These are phyloP conservation scores for Gnomoniopsis sp. DNA, from an alignment of 2,329 filamentous ascomycete species.

Conservation along the genomic window DNA sequence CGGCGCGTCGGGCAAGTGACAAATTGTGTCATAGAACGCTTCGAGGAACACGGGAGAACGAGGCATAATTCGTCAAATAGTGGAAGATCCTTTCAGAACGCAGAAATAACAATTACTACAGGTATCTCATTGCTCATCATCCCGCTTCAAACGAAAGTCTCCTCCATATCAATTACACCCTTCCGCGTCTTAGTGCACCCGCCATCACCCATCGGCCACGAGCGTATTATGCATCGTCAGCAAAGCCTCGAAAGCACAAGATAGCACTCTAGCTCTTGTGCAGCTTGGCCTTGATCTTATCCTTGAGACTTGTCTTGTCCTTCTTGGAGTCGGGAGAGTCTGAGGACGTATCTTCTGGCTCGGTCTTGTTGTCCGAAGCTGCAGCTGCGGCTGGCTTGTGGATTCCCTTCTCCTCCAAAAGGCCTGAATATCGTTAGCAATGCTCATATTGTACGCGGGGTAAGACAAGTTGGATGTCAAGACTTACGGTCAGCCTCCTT, in stretches of 20 bases:
- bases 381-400: slow-evolving; percentile 24
- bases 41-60: neutral
- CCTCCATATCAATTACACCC: neutral
- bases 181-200: neutral
- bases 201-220: neutral
- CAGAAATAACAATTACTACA: slow-evolving; percentile 10
- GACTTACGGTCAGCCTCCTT: slow-evolving; percentile 62
- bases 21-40: too few species aligned
- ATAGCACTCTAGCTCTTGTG: slow-evolving; percentile 41
- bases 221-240: neutral
- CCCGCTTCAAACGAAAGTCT: neutral
- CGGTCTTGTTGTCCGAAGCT: slow-evolving; percentile 21
- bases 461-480: neutral
- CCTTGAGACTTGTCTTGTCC: slow-evolving; percentile 51
- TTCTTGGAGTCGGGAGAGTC: slow-evolving; percentile 26
- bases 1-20: too few species aligned
- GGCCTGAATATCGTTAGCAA: slow-evolving; percentile 32
- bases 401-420: slow-evolving; percentile 52
- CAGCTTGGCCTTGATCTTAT: slow-evolving; percentile 69
- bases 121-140: slow-evolving; percentile 12
- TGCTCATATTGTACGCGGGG: neutral
- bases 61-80: too few species aligned
- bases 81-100: neutral
- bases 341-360: slow-evolving; percentile 12
- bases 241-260: slow-evolving; percentile 8